Evolutionary conservation across 345 rosid genomes (phyloP).

Genomic region (Hibiscus syriacus): DNA sequence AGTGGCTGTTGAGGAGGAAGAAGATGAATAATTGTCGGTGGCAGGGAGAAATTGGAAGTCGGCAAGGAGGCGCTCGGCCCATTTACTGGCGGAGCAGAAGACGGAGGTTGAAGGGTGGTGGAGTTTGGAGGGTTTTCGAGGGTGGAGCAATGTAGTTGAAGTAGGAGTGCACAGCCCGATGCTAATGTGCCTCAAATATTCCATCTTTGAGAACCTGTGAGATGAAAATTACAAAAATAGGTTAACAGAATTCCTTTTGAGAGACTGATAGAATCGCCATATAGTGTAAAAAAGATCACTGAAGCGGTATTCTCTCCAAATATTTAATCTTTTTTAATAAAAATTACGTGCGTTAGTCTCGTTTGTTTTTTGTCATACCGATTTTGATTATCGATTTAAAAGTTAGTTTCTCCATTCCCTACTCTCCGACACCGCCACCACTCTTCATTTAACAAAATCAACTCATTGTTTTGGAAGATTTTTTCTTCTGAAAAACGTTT

Average conservation of each 20-base stretch:
- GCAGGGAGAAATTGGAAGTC: constrained; percentile 70
- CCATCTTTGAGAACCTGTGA: constrained; percentile 29
- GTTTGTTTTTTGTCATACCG: too few relatives aligned
- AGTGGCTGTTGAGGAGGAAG: constrained; percentile 28
- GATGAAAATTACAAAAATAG: not conserved
- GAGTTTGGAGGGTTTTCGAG: constrained; percentile 16
- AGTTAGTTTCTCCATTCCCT: too few relatives aligned
- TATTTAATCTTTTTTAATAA: too few relatives aligned
- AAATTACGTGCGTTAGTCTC: too few relatives aligned
- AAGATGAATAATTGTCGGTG: constrained; percentile 31
- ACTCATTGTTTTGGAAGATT: too few relatives aligned
- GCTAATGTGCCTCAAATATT: constrained; percentile 36
- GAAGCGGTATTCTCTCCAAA: too few relatives aligned
- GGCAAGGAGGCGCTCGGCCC: constrained; percentile 96
- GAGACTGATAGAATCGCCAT: not conserved
- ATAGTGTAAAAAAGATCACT: too few relatives aligned
- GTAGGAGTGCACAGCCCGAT: constrained; percentile 32
- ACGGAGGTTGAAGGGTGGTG: constrained; percentile 3
- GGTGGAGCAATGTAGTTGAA: constrained; percentile 20
- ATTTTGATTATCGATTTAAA: too few relatives aligned
- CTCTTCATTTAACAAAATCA: too few relatives aligned
- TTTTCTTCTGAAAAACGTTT: too few relatives aligned
- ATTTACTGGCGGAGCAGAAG: constrained; percentile 71
- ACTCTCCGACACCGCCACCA: too few relatives aligned
- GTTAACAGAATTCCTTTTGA: not conserved